A percentile compares a stretch with the other conserved stretches of the same genome.
Evolutionary conservation across 2,329 filamentous ascomycete genomes (phyloP).

Genomic region (Chaetoscypha palmicola): DNA sequence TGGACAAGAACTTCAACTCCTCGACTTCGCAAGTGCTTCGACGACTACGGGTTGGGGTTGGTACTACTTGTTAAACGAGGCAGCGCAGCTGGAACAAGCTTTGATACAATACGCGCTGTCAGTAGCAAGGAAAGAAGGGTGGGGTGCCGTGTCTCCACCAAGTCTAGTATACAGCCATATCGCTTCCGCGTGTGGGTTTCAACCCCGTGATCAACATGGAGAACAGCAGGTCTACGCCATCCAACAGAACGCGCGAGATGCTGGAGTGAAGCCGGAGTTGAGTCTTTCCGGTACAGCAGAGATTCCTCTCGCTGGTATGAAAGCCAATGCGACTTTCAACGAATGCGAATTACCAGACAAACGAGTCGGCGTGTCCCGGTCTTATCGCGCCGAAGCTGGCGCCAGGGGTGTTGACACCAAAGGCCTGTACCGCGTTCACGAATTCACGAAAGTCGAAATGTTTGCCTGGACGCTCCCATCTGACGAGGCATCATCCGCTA

Average conservation of each 20-base stretch:
- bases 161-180: slow-evolving; percentile 90
- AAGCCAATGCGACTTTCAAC: slow-evolving; percentile 64
- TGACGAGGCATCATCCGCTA: slow-evolving; percentile 38
- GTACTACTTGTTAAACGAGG: slow-evolving; percentile 94
- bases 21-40: slow-evolving; percentile 79
- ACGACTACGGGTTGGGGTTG: slow-evolving; percentile 92
- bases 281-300: slow-evolving; percentile 85
- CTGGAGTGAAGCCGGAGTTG: slow-evolving; percentile 57
- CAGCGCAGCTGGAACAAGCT: slow-evolving; percentile 88
- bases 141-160: slow-evolving; percentile 75
- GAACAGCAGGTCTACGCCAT: slow-evolving; percentile 90
- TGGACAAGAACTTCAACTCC: slow-evolving; percentile 74
- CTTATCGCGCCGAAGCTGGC: slow-evolving; percentile 92
- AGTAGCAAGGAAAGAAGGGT: slow-evolving; percentile 65
- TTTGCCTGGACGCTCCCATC: slow-evolving; percentile 80
- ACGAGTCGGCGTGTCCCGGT: slow-evolving; percentile 78
- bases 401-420: slow-evolving; percentile 86
- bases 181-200: slow-evolving; percentile 85
- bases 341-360: slow-evolving; percentile 65
- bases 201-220: slow-evolving; percentile 80
- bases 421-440: slow-evolving; percentile 92
- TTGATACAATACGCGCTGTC: slow-evolving; percentile 78
- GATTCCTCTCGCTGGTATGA: slow-evolving; percentile 88
- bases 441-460: slow-evolving; percentile 98
- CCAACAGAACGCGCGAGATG: slow-evolving; percentile 57